Evolutionary conservation across 1,139 yeast species (phyloP).

Genomic region (Pichia sp.): DNA sequence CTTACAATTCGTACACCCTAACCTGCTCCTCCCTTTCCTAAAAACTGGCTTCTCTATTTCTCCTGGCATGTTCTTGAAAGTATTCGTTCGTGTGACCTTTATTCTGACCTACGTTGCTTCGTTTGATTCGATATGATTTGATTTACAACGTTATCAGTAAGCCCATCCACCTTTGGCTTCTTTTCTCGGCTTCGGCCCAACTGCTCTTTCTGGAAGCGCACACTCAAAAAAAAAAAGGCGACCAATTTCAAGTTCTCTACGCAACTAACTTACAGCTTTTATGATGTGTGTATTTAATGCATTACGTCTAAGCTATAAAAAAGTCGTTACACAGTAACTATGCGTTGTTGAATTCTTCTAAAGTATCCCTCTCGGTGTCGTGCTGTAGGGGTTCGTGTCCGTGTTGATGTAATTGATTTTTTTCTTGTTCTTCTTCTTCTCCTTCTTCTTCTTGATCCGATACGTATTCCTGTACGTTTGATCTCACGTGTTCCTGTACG

Average conservation of each 20-base stretch:
- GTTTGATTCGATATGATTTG: too few relatives aligned
- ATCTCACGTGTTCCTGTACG: too few relatives aligned
- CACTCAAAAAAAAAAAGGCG: background rate
- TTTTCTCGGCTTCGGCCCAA: background rate
- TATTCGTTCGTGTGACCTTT: background rate
- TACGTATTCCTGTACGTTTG: slow-evolving; percentile 34
- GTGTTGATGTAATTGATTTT: background rate
- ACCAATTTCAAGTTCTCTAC: too few relatives aligned
- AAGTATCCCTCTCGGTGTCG: background rate
- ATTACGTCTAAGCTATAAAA: background rate
- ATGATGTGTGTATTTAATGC: background rate
- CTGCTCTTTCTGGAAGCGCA: background rate
- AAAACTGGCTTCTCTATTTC: background rate
- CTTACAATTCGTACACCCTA: slow-evolving; percentile 85
- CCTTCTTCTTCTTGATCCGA: slow-evolving; percentile 34
- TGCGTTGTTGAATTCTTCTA: slow-evolving; percentile 4
- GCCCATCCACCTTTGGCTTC: background rate
- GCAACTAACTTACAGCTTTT: too few relatives aligned
- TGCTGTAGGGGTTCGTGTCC: background rate
- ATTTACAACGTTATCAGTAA: too few relatives aligned
- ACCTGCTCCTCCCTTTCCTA: slow-evolving; percentile 12
- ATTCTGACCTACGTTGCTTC: too few relatives aligned
- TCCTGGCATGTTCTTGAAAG: background rate
- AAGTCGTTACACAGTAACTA: slow-evolving; percentile 1
- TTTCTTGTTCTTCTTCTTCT: slow-evolving; percentile 34